These are phyloP conservation scores for Astrothelium macrocarpum DNA, from an alignment of 495 filamentous ascomycete genomes.

Conservation along the genomic window DNA sequence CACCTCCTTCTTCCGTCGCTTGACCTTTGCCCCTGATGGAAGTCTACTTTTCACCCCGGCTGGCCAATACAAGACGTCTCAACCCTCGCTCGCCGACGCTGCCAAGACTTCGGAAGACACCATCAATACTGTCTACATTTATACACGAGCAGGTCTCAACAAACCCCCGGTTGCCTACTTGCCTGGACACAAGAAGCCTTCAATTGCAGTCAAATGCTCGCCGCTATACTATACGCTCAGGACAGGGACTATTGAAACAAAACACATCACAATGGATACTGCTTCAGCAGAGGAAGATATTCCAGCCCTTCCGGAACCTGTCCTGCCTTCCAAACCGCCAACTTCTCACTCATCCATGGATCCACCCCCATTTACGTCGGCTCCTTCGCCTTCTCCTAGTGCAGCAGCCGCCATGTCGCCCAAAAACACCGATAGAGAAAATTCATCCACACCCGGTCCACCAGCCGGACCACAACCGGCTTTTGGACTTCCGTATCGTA, in stretches of 20 bases:
- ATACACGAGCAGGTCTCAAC: slow-evolving; percentile 91
- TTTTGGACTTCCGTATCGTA: slow-evolving; percentile 81
- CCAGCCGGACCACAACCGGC: slow-evolving; percentile 41
- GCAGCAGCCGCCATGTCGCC: slow-evolving; percentile 43
- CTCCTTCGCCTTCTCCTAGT: slow-evolving; percentile 35
- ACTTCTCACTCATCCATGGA: slow-evolving; percentile 62
- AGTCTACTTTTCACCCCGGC: slow-evolving; percentile 93
- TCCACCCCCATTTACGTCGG: slow-evolving; percentile 58
- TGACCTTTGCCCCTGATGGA: slow-evolving; percentile 92
- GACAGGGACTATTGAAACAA: slow-evolving; percentile 53
- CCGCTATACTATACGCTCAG: slow-evolving; percentile 79
- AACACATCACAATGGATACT: slow-evolving; percentile 88
- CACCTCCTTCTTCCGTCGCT: slow-evolving; percentile 89
- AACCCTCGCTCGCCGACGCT: slow-evolving; percentile 55
- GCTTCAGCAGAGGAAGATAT: slow-evolving; percentile 79
- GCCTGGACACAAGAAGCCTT: slow-evolving; percentile 96
- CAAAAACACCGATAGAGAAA: slow-evolving; percentile 46
- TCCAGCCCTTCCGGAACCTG: slow-evolving; percentile 70
- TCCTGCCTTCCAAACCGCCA: slow-evolving; percentile 48
- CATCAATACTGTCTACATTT: slow-evolving; percentile 96
- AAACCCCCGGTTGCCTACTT: slow-evolving; percentile 96
- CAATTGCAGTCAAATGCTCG: slow-evolving; percentile 90
- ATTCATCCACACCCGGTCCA: slow-evolving; percentile 43
- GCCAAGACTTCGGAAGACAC: slow-evolving; percentile 70
- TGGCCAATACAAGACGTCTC: slow-evolving; percentile 83